Conservation (phyloP, 164 flowering plant species). For the Magnolia sinica region DNA sequence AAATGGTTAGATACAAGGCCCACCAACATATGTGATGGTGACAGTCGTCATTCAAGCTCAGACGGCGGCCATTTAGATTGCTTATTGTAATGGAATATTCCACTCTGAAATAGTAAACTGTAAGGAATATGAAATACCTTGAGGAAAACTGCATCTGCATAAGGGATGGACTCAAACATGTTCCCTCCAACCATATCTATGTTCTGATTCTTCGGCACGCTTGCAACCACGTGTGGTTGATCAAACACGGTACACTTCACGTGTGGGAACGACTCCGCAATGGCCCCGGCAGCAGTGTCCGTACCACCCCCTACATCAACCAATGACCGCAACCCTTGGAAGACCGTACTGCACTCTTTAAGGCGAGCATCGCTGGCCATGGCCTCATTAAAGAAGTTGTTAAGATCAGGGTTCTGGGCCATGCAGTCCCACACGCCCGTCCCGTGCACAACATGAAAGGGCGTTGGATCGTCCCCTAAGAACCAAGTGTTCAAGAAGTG, state of each 20-base stretch:
- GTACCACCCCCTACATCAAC: conserved; percentile 46
- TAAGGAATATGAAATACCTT: conserved; percentile 9
- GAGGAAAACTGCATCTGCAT: conserved; percentile 25
- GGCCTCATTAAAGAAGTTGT: conserved; percentile 28
- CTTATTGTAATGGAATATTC: no score
- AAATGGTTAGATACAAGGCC: no score
- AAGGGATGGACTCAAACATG: conserved; percentile 30
- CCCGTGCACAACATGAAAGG: conserved; percentile 25
- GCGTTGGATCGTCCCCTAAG: conserved; percentile 7
- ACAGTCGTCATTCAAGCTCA: no score
- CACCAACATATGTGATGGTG: no score
- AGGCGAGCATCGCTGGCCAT: conserved; percentile 43
- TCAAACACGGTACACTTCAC: conserved; percentile 32
- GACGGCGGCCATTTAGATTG: no score
- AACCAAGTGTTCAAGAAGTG: conserved; percentile 24
- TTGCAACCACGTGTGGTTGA: conserved; percentile 40
- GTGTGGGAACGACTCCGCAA: conserved; percentile 28
- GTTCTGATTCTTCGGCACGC: conserved; percentile 10
- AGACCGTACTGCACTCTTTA: conserved; percentile 15
- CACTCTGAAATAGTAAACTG: no score
- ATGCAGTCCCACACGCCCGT: conserved; percentile 15
- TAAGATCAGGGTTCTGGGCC: conserved; percentile 5
- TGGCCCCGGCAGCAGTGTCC: conserved; percentile 26
- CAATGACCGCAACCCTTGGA: conserved; percentile 29
- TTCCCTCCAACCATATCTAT: conserved; percentile 24